Evolutionary conservation across 306 rosid species (phyloP).

Genomic region (Cicer chorassanicum): DNA sequence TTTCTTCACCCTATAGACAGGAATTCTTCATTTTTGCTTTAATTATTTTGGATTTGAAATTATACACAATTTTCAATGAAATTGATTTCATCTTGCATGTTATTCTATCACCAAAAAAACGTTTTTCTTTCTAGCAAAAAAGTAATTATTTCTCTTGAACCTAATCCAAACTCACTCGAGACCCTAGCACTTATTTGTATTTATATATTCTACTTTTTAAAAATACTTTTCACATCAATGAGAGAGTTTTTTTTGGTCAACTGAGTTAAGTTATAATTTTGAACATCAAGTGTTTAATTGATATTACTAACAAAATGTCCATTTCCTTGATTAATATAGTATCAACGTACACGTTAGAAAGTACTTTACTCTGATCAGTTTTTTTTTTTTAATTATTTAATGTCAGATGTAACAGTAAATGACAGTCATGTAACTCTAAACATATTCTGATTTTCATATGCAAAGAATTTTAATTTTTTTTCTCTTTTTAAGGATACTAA

Average conservation of each 20-base stretch:
- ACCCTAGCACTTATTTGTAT: neutral
- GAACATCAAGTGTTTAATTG: neutral
- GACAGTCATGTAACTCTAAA: neutral
- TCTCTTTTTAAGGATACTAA: neutral
- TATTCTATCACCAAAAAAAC: too few species aligned
- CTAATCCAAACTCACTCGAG: neutral
- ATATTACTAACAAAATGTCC: neutral
- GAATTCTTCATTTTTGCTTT: too few species aligned
- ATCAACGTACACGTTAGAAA: neutral
- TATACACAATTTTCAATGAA: too few species aligned
- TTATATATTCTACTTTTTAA: neutral
- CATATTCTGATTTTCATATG: neutral
- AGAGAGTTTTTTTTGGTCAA: too few species aligned
- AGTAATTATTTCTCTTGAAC: neutral
- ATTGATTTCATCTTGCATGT: too few species aligned
- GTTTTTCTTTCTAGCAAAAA: too few species aligned
- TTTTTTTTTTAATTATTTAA: constrained; percentile 5
- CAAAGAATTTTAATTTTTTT: neutral
- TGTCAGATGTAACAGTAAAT: neutral
- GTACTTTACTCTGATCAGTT: neutral
- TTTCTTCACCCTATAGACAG: too few species aligned
- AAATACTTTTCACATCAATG: constrained; percentile 11
- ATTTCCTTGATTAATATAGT: neutral
- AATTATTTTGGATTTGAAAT: too few species aligned
- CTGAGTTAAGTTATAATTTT: neutral